These are phyloP conservation scores for Exophiala mesophila DNA, from an alignment of 2,329 filamentous ascomycete genomes.

Conservation along the genomic window DNA sequence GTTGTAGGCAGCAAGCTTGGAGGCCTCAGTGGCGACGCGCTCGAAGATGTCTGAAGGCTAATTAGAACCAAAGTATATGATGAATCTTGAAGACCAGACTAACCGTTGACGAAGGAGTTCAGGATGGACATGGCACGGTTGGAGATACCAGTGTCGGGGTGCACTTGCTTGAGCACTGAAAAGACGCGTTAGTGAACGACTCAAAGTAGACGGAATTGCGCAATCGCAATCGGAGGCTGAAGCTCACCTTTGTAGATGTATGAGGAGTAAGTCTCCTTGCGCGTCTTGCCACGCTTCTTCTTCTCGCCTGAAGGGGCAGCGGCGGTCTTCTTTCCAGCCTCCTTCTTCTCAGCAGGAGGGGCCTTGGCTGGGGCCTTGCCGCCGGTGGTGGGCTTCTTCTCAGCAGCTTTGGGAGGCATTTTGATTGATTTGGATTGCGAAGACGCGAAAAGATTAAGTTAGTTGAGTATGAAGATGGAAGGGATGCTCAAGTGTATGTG, in stretches of 20 bases:
- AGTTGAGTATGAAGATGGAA: slow-evolving; percentile 27
- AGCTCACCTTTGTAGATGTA: slow-evolving; percentile 99
- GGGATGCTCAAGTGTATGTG: slow-evolving; percentile 24
- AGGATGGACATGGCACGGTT: slow-evolving; percentile 99
- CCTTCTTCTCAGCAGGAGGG: slow-evolving; percentile 95
- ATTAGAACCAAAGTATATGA: slow-evolving; percentile 12
- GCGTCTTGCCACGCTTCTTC: slow-evolving; percentile 99
- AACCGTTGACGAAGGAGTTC: slow-evolving; percentile 99
- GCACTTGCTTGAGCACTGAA: slow-evolving; percentile 97
- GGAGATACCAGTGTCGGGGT: slow-evolving; percentile 99
- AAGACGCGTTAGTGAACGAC: slow-evolving; percentile 35
- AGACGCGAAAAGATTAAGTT: slow-evolving; percentile 17
- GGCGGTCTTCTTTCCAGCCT: slow-evolving; percentile 96
- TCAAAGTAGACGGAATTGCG: slow-evolving; percentile 11
- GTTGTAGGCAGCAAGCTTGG: slow-evolving; percentile 99
- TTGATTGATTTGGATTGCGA: slow-evolving; percentile 44
- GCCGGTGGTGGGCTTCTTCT: slow-evolving; percentile 94
- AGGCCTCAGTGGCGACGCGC: slow-evolving; percentile 96
- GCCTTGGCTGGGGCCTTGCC: slow-evolving; percentile 81
- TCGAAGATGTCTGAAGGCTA: slow-evolving; percentile 83
- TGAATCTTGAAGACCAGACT: slow-evolving; percentile 33
- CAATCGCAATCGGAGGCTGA: slow-evolving; percentile 18
- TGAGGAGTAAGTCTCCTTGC: slow-evolving; percentile 99
- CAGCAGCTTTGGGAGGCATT: slow-evolving; percentile 97
- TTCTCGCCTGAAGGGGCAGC: slow-evolving; percentile 87